Evolutionary conservation across 306 rosid genomes (phyloP).

Genomic region (Quercus alba): DNA sequence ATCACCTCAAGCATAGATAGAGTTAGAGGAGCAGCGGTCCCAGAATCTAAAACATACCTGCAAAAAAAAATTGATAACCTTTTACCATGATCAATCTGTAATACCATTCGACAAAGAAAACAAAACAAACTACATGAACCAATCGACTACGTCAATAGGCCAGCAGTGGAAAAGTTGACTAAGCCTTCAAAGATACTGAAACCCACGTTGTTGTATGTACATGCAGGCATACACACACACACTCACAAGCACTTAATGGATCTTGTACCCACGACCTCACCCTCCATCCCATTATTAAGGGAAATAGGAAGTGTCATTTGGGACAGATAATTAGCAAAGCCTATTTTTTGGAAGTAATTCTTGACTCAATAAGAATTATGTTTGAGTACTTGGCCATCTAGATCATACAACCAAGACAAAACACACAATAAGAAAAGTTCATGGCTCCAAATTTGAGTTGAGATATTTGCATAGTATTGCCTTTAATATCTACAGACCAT

Average conservation of each 20-base stretch:
- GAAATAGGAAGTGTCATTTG: no score
- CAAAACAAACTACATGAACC: conserved; percentile 10
- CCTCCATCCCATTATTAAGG: no score
- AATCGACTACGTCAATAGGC: conserved; percentile 18
- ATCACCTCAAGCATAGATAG: conserved; percentile 97
- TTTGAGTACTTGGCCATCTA: neutral
- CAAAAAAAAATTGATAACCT: conserved; percentile 29
- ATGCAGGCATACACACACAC: no score
- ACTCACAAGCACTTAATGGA: no score
- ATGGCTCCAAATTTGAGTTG: neutral
- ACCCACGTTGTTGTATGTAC: neutral
- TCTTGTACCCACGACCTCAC: no score
- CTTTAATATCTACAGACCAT: neutral
- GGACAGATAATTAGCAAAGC: no score
- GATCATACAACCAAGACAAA: neutral
- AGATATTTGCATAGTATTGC: neutral
- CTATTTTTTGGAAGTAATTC: neutral
- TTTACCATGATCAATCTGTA: conserved; percentile 14
- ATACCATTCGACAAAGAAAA: conserved; percentile 11
- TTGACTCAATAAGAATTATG: neutral
- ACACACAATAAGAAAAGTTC: neutral
- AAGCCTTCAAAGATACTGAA: conserved; percentile 10
- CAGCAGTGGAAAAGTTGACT: conserved; percentile 2
- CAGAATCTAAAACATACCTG: conserved; percentile 93
- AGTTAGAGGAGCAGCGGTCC: conserved; percentile 95